Base-by-base conservation (phyloP, 306 rosid species). In the Argentina anserina region DNA sequence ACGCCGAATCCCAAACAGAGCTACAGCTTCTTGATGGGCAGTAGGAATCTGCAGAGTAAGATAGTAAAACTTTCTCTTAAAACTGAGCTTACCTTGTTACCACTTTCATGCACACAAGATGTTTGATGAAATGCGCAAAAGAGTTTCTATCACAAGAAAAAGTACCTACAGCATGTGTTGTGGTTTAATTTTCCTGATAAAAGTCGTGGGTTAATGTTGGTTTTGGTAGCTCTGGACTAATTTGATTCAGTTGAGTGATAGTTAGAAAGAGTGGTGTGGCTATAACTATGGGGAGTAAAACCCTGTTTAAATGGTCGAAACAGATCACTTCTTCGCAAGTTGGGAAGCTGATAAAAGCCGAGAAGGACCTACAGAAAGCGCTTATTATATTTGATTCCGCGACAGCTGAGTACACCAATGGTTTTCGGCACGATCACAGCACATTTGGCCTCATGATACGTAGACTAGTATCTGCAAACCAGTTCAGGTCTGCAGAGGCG, bases 351-450 rank as follows among this genome's bases (percentile, higher is more conserved):
- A 82, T 93, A 56, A 75, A 77, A 77, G 80, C 91, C 15, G 98
- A 91, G 84, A 85, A 75, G 84, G 94, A 91, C 70, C 34, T 83
- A 23, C 76, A 62, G 36, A 90, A 84, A 71, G 96, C 94, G 63
- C 15, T 87, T n/a, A 71, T 70, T 65, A 72, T 89, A 34, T 93
- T 93, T 74, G 90, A 91, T 77, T 85, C 87, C 0, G 98, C 96
- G 11, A 90, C 96, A 28, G 88, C 90, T 2, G 98, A 89, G 71
- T 93, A 90, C 50, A 47, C 62, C 42, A 93, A 91, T 65, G 98
- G 97, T 33, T 93, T 89, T 67, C 84, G 88, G 63, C 97, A 93
- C 61, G 96, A 91, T 78, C 86, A 82, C 53, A 74, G 33, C 29
- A 94, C 98, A 18, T 91, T 89, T 79, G 80, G 90, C 66, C 61